A percentile compares a stretch with the other conserved stretches of the same genome.
These are phyloP conservation scores for Salix viminalis DNA, from an alignment of 345 rosid genomes.

Conservation along the genomic window DNA sequence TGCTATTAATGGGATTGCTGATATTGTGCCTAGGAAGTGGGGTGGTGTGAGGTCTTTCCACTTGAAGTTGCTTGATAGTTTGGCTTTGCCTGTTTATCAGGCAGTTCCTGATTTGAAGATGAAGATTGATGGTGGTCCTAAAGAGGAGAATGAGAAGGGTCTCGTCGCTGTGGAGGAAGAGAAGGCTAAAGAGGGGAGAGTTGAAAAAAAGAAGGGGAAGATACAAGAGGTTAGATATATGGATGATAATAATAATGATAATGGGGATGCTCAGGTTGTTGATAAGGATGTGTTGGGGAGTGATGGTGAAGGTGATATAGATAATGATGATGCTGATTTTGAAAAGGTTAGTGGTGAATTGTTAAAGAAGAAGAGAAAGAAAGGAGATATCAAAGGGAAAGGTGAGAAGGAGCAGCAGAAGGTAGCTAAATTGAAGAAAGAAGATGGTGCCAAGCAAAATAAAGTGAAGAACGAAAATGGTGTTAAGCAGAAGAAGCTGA, in stretches of 20 bases:
- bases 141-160: conserved; percentile 3
- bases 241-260: conserved; percentile 49
- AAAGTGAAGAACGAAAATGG: background rate
- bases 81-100: conserved; percentile 72
- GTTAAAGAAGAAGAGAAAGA: conserved; percentile 29
- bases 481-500: background rate
- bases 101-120: conserved; percentile 63
- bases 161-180: background rate
- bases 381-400: conserved; percentile 5
- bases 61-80: conserved; percentile 62
- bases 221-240: conserved; percentile 74
- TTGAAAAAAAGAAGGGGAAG: conserved; percentile 57
- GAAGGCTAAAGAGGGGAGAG: conserved; percentile 16
- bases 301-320: conserved; percentile 28
- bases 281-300: conserved; percentile 13
- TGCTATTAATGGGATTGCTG: conserved; percentile 55
- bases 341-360: conserved; percentile 17
- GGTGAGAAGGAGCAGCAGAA: conserved; percentile 17
- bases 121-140: conserved; percentile 41
- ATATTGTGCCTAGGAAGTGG: conserved; percentile 66
- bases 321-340: conserved; percentile 1
- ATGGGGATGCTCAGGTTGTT: conserved; percentile 20
- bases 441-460: conserved; percentile 3
- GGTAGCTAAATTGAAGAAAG: conserved; percentile 3
- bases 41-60: conserved; percentile 62